phyloP scores from a whole-genome alignment of 148 eudicot species.

The Bassia scoparia region DNA sequence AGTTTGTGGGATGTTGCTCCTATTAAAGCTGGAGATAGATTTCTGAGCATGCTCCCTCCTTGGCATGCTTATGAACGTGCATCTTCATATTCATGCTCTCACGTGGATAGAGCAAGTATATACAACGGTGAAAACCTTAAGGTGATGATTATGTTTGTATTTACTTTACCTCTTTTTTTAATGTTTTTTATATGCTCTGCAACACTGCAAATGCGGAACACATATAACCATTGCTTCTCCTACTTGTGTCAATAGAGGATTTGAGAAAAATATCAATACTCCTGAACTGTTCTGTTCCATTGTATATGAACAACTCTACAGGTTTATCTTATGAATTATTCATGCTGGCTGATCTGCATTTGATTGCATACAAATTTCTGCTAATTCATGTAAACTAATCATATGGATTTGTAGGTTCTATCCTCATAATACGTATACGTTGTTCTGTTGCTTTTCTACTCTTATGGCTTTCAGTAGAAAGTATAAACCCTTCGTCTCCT shows the following conservation, averaged over 20 bases:
- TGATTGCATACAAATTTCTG: neutral
- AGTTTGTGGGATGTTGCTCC: conserved; percentile 78
- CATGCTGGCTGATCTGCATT: neutral
- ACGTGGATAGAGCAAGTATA: conserved; percentile 66
- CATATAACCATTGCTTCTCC: neutral
- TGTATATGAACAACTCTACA: conserved; percentile 86
- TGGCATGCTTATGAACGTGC: conserved; percentile 99
- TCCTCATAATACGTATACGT: neutral
- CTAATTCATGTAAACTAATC: no score
- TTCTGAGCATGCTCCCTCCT: conserved; percentile 91
- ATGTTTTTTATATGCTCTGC: no score
- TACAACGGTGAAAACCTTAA: conserved; percentile 71
- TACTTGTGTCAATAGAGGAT: conserved; percentile 73
- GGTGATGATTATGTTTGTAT: conserved; percentile 32
- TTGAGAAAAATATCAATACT: conserved; percentile 62
- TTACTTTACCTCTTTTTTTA: neutral
- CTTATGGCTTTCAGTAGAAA: neutral
- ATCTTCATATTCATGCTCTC: conserved; percentile 70
- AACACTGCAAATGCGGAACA: neutral
- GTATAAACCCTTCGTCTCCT: no score
- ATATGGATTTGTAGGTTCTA: neutral
- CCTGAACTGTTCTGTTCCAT: conserved; percentile 89
- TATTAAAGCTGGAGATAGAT: conserved; percentile 70
- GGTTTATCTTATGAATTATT: conserved; percentile 30
- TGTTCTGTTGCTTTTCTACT: neutral